Base-by-base conservation (phyloP, 176 grass and related monocot genomes). In the Phragmites australis region DNA sequence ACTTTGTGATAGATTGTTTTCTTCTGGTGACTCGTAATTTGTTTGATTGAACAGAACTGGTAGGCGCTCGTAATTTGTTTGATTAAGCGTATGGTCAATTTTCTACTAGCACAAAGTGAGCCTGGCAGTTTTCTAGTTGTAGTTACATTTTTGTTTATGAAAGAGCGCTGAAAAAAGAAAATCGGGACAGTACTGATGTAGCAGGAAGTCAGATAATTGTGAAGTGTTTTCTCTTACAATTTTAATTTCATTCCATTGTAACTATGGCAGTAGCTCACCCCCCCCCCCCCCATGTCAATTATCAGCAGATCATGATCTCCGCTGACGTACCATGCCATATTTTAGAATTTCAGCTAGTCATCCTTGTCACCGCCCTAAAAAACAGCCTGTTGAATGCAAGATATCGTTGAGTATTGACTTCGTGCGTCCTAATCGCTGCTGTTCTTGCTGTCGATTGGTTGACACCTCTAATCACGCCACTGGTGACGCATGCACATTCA, bases 401-500 rank as follows among this genome's bases (percentile, higher is more conserved):
- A 72, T 48, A 34, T 47, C 44, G 65, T 70, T 59, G 21, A 69
- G 14, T 48, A 41, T 75, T 57, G 62, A 21, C 29, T 14, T n/a
- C 0, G 3, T 21, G 13, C 18, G 0, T 50, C 15, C 17, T 45
- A 25, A 15, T 6, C 58, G 15, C n/a, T 60, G 64, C 12, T 45
- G 9, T 63, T 75, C 1, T 27, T 61, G 51, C n/a, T 78, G 30
- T 9, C 18, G 4, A 17, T 29, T 43, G 75, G n/a, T 29, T 43
- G 75, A 31, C 18, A 45, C 44, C 18, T 13, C 32, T 54, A n/a
- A 63, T 13, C 67, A 61, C 13, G 9, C 37, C 27, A 40, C 17
- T 85, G 32, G 32, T 78, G 43, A 55, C 52, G 65, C 65, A 62
- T 72, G 64, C 27, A 69, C 25, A 40, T 7, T 1, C 43, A 34